A percentile compares a stretch with the other conserved stretches of the same genome.
Conservation (phyloP, 371 early-diverging fungal genomes). For the Gilbertella persicaria region DNA sequence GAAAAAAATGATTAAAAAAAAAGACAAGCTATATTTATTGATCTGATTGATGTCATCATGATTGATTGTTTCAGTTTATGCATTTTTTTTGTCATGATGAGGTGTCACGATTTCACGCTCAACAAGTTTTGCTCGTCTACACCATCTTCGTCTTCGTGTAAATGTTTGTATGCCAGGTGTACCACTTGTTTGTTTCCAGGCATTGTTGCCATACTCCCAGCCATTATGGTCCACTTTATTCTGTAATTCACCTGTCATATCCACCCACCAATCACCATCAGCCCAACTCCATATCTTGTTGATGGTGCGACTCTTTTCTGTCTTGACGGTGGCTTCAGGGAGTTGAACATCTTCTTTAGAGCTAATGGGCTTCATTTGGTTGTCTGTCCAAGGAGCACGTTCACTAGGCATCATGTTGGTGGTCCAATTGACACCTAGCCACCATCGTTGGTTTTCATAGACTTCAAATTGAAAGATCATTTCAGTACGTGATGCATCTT, state of each 20-base stretch:
- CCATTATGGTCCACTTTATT: constrained; percentile 47
- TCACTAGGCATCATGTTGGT: constrained; percentile 52
- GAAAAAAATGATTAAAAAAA: constrained; percentile 2
- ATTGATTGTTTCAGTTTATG: constrained; percentile 7
- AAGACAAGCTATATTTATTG: background rate
- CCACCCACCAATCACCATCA: constrained; percentile 54
- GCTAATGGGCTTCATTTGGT: constrained; percentile 29
- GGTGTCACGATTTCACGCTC: constrained; percentile 25
- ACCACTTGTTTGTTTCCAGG: constrained; percentile 44
- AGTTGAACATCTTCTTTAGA: constrained; percentile 41
- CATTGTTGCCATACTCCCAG: constrained; percentile 53
- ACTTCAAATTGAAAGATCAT: constrained; percentile 53
- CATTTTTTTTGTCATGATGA: constrained; percentile 1
- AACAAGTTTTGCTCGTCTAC: constrained; percentile 40
- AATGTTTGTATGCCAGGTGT: constrained; percentile 45
- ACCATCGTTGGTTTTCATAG: constrained; percentile 54
- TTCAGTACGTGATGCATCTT: constrained; percentile 31
- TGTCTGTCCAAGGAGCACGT: constrained; percentile 43
- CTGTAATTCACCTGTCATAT: constrained; percentile 45
- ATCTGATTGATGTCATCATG: background rate
- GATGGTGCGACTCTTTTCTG: constrained; percentile 18
- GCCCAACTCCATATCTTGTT: constrained; percentile 46
- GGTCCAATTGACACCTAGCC: constrained; percentile 52
- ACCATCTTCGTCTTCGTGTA: constrained; percentile 48
- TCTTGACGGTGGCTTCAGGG: constrained; percentile 27